Percentiles rank a stretch among this genome's conserved stretches.
Conservation (phyloP, 495 filamentous ascomycete genomes). For the Trichoderma erinaceum region DNA sequence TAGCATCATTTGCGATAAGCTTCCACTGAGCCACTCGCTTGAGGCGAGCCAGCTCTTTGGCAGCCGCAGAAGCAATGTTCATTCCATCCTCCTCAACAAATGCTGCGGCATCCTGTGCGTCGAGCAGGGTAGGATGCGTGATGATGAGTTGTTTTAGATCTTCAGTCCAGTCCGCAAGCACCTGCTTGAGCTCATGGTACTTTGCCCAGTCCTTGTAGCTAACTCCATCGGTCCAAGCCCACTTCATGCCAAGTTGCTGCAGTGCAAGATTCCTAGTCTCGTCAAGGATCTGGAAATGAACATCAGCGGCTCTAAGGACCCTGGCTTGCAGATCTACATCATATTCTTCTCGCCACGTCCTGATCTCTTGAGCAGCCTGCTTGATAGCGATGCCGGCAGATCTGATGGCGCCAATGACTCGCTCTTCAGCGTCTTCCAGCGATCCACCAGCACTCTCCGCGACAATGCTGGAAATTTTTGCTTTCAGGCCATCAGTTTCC, state of each 20-base stretch:
- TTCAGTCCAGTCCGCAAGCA: conserved; percentile 79
- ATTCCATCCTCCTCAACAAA: conserved; percentile 72
- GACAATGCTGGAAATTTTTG: conserved; percentile 57
- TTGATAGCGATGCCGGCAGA: conserved; percentile 70
- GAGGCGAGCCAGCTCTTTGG: conserved; percentile 72
- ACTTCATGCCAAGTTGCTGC: conserved; percentile 94
- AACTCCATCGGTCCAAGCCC: conserved; percentile 93
- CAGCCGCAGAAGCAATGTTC: conserved; percentile 69
- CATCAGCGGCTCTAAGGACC: conserved; percentile 68
- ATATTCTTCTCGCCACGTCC: conserved; percentile 70
- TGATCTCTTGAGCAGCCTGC: conserved; percentile 72
- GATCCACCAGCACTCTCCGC: conserved; percentile 37
- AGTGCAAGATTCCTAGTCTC: conserved; percentile 80
- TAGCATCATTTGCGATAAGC: conserved; percentile 65
- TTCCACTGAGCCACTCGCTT: conserved; percentile 88
- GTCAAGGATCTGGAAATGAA: conserved; percentile 76
- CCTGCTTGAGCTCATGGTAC: conserved; percentile 77
- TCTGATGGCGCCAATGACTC: conserved; percentile 57
- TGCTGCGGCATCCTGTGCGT: conserved; percentile 61
- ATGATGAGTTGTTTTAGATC: conserved; percentile 67
- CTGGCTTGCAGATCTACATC: conserved; percentile 61
- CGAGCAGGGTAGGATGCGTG: conserved; percentile 62
- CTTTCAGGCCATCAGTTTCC: conserved; percentile 61
- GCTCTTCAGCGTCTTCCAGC: conserved; percentile 54
- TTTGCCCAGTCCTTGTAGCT: conserved; percentile 95